Evolutionary conservation across 257 asterid species (phyloP), one percentile per base, ranked within the genome.

Genomic region (Fraxinus quadrangulata): DNA sequence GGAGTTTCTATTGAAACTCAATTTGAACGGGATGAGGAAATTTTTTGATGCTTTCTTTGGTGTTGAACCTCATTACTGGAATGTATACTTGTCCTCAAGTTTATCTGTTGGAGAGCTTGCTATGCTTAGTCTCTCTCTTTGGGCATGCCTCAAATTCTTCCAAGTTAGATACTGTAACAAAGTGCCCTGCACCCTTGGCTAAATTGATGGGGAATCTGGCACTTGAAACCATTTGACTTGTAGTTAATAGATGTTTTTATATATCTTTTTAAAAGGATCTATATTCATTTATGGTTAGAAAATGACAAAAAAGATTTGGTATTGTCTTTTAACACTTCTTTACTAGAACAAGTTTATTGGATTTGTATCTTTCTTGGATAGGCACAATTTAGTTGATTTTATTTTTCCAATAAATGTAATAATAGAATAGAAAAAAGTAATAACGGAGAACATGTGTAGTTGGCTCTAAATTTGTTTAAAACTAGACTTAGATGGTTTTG

Each of bases 41-140:
- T 87, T 95, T 72, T 93, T 95, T 37, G 89, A 95, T 76, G 93
- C 98, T 11, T 95, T 95, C 82, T 95, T 91, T 74, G 93, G 88
- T 83, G 90, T 95, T 21, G 85, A 91, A 77, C 94, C 97, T 78
- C 79, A 85, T n/a, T 87, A 88, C 19, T 93, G 96, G 96, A 85
- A 90, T 26, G 99, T 96, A 2, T 90, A 90, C 74, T 77, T 95
- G 79, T 90, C 93, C 5, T 88, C 96, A 11, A 87, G 92, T 37
- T 86, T 95, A 51, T 88, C 98, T 12, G 77, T 88, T 19, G 75
- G 86, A 63, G 98, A 93, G 87, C 94, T 93, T 77, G 56, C 85
- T 70, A 61, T 80, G 85, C 78, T 95, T 77, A 88, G 92, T 31
- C 42, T 13, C 26, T 93, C 61, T 23, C 86, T 89, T 91, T 82